Conservation (phyloP, 495 filamentous ascomycete species). For the Clohesyomyces aquaticus region DNA sequence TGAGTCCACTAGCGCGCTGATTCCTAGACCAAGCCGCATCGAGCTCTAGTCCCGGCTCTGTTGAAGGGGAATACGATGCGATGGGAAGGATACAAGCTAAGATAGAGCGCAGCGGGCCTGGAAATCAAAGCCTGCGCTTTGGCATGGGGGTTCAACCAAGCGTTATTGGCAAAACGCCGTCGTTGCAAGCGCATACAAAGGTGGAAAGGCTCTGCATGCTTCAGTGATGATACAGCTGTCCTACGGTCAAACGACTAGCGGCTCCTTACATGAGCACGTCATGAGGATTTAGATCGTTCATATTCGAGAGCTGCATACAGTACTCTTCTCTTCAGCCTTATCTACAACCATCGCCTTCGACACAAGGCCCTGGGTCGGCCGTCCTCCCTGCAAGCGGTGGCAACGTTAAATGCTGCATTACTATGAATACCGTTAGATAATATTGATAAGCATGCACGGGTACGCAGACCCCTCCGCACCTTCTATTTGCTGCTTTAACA, state of each 20-base stretch:
- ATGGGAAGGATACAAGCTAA: constrained; percentile 3
- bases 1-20: no score
- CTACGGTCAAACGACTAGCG: constrained; percentile 1
- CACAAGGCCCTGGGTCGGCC: no score
- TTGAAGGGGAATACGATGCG: neutral
- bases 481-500: no score
- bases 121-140: no score
- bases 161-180: constrained; percentile 5
- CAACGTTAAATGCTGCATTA: no score
- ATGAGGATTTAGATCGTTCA: constrained; percentile 13
- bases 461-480: no score
- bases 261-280: constrained; percentile 5
- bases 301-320: neutral
- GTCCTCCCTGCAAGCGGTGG: no score
- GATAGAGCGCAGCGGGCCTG: constrained; percentile 1
- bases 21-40: no score
- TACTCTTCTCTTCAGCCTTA: constrained; percentile 12
- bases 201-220: constrained; percentile 3
- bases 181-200: no score
- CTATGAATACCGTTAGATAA: no score
- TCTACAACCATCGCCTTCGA: no score
- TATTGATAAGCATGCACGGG: no score
- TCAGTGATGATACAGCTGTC: constrained; percentile 16
- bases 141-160: constrained; percentile 12
- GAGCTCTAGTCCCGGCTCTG: neutral